phyloP scores from a whole-genome alignment of 768 basidiomycete genomes.

The Amanita inopinata region DNA sequence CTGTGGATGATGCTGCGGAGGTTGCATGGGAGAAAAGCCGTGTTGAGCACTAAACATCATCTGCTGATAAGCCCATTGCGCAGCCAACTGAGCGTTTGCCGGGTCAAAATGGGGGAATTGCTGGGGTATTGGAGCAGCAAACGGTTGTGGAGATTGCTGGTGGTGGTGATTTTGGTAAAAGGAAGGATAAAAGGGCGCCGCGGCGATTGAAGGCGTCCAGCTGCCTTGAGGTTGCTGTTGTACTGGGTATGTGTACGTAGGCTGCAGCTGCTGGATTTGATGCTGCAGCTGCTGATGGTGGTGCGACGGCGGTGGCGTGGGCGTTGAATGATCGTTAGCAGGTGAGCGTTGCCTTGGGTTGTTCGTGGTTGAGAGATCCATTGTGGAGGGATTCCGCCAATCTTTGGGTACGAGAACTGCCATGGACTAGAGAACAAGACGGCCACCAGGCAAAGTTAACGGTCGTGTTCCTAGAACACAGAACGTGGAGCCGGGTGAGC shows the following conservation, averaged over 20 bases:
- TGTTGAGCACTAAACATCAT: constrained; percentile 78
- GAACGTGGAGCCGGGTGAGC: constrained; percentile 1
- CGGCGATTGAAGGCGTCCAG: constrained; percentile 60
- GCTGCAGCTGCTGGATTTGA: constrained; percentile 25
- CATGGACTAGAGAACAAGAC: constrained; percentile 41
- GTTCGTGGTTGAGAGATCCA: constrained; percentile 40
- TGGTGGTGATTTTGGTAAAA: constrained; percentile 67
- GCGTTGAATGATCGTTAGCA: constrained; percentile 33
- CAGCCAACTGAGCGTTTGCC: constrained; percentile 62
- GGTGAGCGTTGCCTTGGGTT: constrained; percentile 52
- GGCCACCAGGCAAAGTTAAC: constrained; percentile 8
- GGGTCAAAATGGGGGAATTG: constrained; percentile 68
- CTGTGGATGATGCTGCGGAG: constrained; percentile 30
- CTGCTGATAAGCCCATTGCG: constrained; percentile 87
- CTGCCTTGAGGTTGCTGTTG: constrained; percentile 61
- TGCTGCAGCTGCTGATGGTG: constrained; percentile 20
- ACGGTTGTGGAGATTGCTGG: constrained; percentile 43
- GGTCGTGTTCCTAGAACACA: constrained; percentile 1
- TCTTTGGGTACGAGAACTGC: constrained; percentile 72
- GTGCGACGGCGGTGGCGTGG: constrained; percentile 14
- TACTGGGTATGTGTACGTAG: constrained; percentile 56
- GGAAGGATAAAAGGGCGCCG: constrained; percentile 68
- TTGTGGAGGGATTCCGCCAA: constrained; percentile 53
- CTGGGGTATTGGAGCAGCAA: constrained; percentile 34
- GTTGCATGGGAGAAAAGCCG: constrained; percentile 35